Evolutionary conservation across 768 basidiomycete genomes (phyloP), one percentile per base, ranked within the genome.

Genomic region (Kwoniella europaea): DNA sequence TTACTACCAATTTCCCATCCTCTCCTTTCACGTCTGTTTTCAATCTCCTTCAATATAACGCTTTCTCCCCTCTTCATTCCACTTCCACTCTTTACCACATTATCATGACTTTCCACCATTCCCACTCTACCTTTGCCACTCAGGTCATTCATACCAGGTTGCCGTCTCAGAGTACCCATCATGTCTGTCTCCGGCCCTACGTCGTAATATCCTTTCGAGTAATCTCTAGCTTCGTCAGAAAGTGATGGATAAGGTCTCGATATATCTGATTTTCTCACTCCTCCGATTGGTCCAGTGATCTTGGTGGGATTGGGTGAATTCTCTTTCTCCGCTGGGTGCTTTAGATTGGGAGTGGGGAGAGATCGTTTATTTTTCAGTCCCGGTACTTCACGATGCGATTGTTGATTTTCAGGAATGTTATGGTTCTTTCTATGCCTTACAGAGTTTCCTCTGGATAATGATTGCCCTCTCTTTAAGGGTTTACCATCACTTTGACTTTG

Each of bases 1-100:
- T 27, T 50, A 46, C 29, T 60, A 20, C 68, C 68, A 16, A 65
- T 58, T 43, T 71, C 71, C 65, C 71, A 63, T 42, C 65, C 65
- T 50, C 61, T 13, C 43, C 54, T 62, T 29, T 71, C 71, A 22
- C 68, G 42, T 46, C 71, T 59, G 58, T 63, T 67, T 44, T 63
- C 71, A 53, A 67, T 71, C 55, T 71, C 71, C 35, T 59, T 67
- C 35, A 71, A 42, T 50, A 71, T 63, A 1, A 63, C n/a, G 22
- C 64, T 66, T 59, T 67, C 64, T 44, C 52, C 53, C 42, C 70
- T 58, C 27, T 53, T 55, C 20, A 62, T n/a, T 10, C 46, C 67
- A 18, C 1, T 35, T 4, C 15, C 43, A 18, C 13, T 20, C 0
- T n/a, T 22, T 35, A 56, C 58, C 9, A 52, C n/a, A 22, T 18